phyloP scores from a whole-genome alignment of 2,329 filamentous ascomycete genomes.

The Talaromyces sp. region DNA sequence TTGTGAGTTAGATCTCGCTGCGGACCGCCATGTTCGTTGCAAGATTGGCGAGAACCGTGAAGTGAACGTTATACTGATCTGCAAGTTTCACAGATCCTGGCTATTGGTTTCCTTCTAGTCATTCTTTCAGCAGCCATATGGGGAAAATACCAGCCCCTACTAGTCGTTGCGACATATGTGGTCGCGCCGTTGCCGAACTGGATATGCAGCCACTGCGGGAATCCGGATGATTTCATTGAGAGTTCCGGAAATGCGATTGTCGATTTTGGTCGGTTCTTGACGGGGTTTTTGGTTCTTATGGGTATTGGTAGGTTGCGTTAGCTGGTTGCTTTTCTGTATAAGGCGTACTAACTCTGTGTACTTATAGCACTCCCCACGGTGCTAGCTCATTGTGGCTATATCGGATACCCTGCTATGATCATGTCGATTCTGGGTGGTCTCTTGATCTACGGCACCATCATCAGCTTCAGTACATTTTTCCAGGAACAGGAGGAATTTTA shows the following conservation, averaged over 20 bases:
- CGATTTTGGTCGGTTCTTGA: constrained; percentile 90
- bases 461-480: constrained; percentile 98
- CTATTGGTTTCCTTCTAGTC: constrained; percentile 96
- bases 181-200: constrained; percentile 94
- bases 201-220: constrained; percentile 84
- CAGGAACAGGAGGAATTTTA: constrained; percentile 95
- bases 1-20: constrained; percentile 58
- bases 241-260: constrained; percentile 77
- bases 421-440: constrained; percentile 94
- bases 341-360: constrained; percentile 20
- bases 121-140: constrained; percentile 96
- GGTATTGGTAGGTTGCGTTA: constrained; percentile 72
- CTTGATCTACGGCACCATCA: constrained; percentile 96
- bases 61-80: neutral
- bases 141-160: constrained; percentile 88
- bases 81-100: constrained; percentile 64
- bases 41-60: neutral
- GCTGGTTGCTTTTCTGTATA: neutral
- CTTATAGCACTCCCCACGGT: constrained; percentile 75
- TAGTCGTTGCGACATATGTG: constrained; percentile 94
- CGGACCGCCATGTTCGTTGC: neutral
- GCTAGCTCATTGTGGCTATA: constrained; percentile 82
- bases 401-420: constrained; percentile 79
- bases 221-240: constrained; percentile 94
- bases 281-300: constrained; percentile 95